Evolutionary conservation across 2,329 filamentous ascomycete genomes (phyloP).

Genomic region (Metarhizium rileyi): DNA sequence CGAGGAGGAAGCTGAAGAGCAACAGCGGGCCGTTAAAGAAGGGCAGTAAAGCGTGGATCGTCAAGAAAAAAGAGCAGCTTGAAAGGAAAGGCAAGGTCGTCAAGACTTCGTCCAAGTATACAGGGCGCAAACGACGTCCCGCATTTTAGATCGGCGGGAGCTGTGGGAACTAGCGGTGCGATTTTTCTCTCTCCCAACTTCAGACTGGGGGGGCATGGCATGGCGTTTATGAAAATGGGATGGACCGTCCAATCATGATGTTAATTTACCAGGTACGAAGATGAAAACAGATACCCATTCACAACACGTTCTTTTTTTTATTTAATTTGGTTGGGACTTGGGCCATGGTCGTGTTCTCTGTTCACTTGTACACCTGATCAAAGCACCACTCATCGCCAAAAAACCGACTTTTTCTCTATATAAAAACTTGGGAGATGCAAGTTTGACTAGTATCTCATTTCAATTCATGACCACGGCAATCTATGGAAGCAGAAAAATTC

Average conservation of each 20-base stretch:
- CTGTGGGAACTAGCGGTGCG: conserved; percentile 1
- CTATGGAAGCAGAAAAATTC: too few relatives aligned
- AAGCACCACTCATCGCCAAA: too few relatives aligned
- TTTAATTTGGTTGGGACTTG: too few relatives aligned
- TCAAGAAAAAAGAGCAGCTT: conserved; percentile 87
- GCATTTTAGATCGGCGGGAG: conserved; percentile 50
- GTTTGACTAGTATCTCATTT: background rate
- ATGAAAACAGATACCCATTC: conserved; percentile 11
- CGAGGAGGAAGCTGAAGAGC: conserved; percentile 39
- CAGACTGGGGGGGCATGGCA: conserved; percentile 16
- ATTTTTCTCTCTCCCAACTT: too few relatives aligned
- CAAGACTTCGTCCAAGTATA: conserved; percentile 87
- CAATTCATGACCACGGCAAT: background rate
- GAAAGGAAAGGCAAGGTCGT: conserved; percentile 90
- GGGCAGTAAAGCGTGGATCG: conserved; percentile 75
- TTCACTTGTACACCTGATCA: too few relatives aligned
- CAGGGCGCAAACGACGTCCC: conserved; percentile 73
- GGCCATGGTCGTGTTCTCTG: background rate
- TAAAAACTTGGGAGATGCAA: too few relatives aligned
- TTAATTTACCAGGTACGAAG: conserved; percentile 1
- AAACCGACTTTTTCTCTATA: too few relatives aligned
- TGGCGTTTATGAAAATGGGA: conserved; percentile 14
- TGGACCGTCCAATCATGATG: conserved; percentile 1
- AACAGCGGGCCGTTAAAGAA: conserved; percentile 56
- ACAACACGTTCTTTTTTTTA: background rate